A percentile compares a stretch with the other conserved stretches of the same genome.
These are phyloP conservation scores for Chloris gayana DNA, from an alignment of 176 grass and related monocot genomes.

Conservation along the genomic window DNA sequence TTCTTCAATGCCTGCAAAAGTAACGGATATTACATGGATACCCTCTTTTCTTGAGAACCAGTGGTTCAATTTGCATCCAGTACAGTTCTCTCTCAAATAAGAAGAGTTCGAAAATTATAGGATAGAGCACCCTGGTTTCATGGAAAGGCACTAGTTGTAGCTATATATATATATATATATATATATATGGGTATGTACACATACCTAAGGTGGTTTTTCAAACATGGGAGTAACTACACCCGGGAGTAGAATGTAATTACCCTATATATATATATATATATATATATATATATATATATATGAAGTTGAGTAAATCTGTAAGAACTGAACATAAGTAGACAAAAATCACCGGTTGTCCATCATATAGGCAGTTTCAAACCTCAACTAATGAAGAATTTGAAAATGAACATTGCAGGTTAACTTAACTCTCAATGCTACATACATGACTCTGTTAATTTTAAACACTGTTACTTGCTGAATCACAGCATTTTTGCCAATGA, in stretches of 20 bases:
- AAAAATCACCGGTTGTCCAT: background rate
- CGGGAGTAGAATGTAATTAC: no score
- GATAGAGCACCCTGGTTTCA: no score
- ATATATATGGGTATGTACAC: no score
- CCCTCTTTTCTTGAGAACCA: conserved; percentile 9
- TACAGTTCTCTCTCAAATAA: conserved; percentile 5
- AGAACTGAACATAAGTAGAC: background rate
- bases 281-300: no score
- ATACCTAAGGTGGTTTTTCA: no score
- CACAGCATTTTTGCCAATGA: background rate
- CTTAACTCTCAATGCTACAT: background rate
- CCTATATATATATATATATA: no score
- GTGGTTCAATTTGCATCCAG: background rate
- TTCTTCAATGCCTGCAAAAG: conserved; percentile 55
- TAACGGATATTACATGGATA: conserved; percentile 24
- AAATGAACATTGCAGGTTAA: background rate
- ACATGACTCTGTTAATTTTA: background rate
- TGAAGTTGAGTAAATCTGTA: background rate
- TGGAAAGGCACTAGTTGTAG: background rate
- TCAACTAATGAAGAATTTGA: background rate
- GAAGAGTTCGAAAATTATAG: conserved; percentile 3
- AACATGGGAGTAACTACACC: no score
- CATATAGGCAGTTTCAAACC: background rate
- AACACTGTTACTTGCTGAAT: background rate
- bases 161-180: background rate